Conservation (phyloP, 73 alveolate genomes). For the Paramecium bursaria region DNA sequence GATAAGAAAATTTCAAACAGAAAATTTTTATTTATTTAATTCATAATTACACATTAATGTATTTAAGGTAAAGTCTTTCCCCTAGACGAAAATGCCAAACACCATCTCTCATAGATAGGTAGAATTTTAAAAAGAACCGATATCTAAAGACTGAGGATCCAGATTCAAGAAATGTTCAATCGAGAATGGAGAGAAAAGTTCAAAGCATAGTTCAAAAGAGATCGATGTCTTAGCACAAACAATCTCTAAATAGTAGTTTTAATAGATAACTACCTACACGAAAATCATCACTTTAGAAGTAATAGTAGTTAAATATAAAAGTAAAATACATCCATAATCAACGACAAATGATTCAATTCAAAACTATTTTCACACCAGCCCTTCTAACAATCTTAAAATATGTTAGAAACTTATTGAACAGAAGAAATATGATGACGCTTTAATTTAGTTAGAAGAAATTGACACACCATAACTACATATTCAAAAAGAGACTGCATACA, state of each 20-base stretch:
- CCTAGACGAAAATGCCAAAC: conserved; percentile 47
- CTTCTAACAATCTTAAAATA: neutral
- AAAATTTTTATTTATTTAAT: neutral
- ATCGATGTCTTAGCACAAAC: conserved; percentile 13
- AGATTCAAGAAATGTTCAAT: conserved; percentile 18
- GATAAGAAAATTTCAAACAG: neutral
- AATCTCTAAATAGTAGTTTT: conserved; percentile 27
- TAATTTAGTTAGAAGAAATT: conserved; percentile 34
- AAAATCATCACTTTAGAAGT: conserved; percentile 13
- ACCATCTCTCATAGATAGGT: conserved; percentile 36
- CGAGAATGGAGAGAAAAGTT: conserved; percentile 34
- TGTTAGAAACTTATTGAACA: conserved; percentile 32
- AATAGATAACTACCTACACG: conserved; percentile 4
- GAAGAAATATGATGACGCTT: conserved; percentile 22
- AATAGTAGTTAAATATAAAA: neutral
- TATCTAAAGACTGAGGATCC: conserved; percentile 46
- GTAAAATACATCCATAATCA: conserved; percentile 19
- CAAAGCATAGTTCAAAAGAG: neutral
- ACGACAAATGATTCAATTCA: conserved; percentile 20
- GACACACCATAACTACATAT: conserved; percentile 23
- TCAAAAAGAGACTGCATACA: conserved; percentile 19
- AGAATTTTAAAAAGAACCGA: neutral
- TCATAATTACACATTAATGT: conserved; percentile 3
- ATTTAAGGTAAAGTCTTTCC: conserved; percentile 21
- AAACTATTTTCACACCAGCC: conserved; percentile 16